Evolutionary conservation across 441 rosid genomes (phyloP), one percentile per base, ranked within the genome.

Genomic region (Biscutella laevigata): DNA sequence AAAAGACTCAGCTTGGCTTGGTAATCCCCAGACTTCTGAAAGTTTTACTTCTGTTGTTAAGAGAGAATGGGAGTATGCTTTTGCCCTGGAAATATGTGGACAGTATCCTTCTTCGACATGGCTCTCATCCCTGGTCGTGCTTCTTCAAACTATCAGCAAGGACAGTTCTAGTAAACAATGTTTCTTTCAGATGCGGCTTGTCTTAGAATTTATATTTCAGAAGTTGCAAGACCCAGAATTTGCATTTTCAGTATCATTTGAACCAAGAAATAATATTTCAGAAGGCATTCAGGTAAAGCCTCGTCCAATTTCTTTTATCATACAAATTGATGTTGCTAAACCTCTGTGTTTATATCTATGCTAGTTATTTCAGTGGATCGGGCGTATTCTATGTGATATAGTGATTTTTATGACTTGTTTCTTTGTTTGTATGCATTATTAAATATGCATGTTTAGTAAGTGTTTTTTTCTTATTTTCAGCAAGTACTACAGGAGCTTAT

Each of bases 141-240:
- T 83, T 69, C 82, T 94, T 61, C 74, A 64, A 71, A 68, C 55
- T 49, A 71, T 80, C 49, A 72, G 68, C 59, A 44, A 48, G 47
- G 74, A 61, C 48, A n/a, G n/a, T n/a, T n/a, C n/a, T n/a, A 54
- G 69, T 40, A 71, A 60, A 68, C 78, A 77, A 37, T 49, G 65
- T 33, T 56, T 64, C 58, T 17, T 74, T 25, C 78, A 79, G 66
- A 67, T 78, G 72, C 78, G 79, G 39, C 61, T 82, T 43, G 83
- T 74, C 32, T 57, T 82, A 71, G 80, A 80, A 62, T 79, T 94
- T 37, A 64, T 74, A 67, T 74, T 60, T 42, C 68, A 82, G 50
- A 83, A 83, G 64, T 58, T 94, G 77, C 86, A 83, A 73, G 91
- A 77, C 61, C 95, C 98, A 33, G 92, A 87, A 66, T 76, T 94